Percentiles rank a stretch among this genome's conserved stretches.
These are phyloP conservation scores for Suhomyces vadensis DNA, from an alignment of 805 yeast genomes.

Conservation along the genomic window DNA sequence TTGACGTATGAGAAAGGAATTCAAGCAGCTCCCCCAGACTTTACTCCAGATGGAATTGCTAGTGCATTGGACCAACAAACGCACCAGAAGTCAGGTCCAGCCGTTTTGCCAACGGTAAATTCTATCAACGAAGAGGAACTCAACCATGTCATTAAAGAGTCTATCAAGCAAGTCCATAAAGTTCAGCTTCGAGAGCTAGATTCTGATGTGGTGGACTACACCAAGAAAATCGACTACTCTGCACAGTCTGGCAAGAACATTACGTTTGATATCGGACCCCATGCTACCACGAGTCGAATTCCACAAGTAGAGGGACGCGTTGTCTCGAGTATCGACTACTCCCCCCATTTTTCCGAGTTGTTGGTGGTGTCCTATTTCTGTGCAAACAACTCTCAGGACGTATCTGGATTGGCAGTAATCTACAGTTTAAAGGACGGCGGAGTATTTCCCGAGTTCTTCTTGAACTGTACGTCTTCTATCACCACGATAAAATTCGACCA, in stretches of 20 bases:
- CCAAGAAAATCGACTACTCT: slow-evolving; percentile 9
- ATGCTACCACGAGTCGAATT: neutral
- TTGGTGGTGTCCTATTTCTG: slow-evolving; percentile 11
- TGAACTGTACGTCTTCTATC: slow-evolving; percentile 43
- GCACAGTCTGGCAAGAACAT: slow-evolving; percentile 2
- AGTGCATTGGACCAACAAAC: neutral
- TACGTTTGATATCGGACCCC: neutral
- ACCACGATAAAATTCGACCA: slow-evolving; percentile 41
- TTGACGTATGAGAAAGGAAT: slow-evolving; percentile 23
- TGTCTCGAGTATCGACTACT: slow-evolving; percentile 9
- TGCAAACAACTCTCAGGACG: neutral
- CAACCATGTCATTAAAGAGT: slow-evolving; percentile 21
- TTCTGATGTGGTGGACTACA: slow-evolving; percentile 8
- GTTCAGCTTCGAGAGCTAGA: slow-evolving; percentile 9
- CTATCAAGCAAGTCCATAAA: slow-evolving; percentile 26
- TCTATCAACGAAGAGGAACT: slow-evolving; percentile 20
- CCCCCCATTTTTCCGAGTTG: slow-evolving; percentile 17
- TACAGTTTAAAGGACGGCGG: slow-evolving; percentile 9
- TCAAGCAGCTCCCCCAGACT: slow-evolving; percentile 16
- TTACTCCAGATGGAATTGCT: neutral
- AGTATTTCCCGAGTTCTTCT: slow-evolving; percentile 37
- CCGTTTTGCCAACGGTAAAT: neutral
- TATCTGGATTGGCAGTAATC: slow-evolving; percentile 14
- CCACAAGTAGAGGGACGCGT: neutral
- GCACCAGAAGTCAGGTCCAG: neutral